Conservation (phyloP, 352 stramenopile species). For the Globisporangium rhizosaccharum region DNA sequence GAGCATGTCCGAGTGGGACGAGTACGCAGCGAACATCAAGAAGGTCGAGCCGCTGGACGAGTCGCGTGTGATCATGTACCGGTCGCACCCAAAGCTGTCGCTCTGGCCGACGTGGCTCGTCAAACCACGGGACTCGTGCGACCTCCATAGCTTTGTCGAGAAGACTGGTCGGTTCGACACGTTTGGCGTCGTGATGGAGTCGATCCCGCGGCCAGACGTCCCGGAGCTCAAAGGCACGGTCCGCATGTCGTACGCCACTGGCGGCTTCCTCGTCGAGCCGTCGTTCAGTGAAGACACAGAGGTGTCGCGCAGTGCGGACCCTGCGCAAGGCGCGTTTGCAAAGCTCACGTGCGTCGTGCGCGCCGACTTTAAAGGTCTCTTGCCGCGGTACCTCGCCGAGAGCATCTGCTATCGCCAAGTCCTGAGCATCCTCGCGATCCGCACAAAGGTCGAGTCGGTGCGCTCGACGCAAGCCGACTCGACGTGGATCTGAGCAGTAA, state of each 20-base stretch:
- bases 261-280: constrained; percentile 65
- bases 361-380: constrained; percentile 52
- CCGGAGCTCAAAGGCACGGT: constrained; percentile 62
- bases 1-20: constrained; percentile 30
- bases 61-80: constrained; percentile 55
- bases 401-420: constrained; percentile 74
- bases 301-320: constrained; percentile 7
- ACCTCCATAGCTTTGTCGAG: constrained; percentile 74
- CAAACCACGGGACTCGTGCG: constrained; percentile 73
- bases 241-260: constrained; percentile 68
- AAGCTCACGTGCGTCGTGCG: constrained; percentile 50
- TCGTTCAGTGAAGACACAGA: constrained; percentile 19
- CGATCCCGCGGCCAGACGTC: constrained; percentile 57
- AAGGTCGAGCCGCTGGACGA: constrained; percentile 70
- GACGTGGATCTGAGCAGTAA: constrained; percentile 2
- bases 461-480: constrained; percentile 16
- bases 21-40: constrained; percentile 27
- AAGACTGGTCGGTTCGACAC: constrained; percentile 58
- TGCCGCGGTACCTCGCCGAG: constrained; percentile 68
- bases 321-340: constrained; percentile 17
- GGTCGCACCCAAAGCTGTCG: constrained; percentile 60
- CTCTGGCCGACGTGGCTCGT: constrained; percentile 78
- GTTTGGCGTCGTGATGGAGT: constrained; percentile 64
- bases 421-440: constrained; percentile 52
- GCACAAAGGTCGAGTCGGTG: constrained; percentile 37